Percentiles rank a stretch among this genome's conserved stretches.
Conservation (phyloP, 129 eudicot genomes). For the Saposhnikovia divaricata region DNA sequence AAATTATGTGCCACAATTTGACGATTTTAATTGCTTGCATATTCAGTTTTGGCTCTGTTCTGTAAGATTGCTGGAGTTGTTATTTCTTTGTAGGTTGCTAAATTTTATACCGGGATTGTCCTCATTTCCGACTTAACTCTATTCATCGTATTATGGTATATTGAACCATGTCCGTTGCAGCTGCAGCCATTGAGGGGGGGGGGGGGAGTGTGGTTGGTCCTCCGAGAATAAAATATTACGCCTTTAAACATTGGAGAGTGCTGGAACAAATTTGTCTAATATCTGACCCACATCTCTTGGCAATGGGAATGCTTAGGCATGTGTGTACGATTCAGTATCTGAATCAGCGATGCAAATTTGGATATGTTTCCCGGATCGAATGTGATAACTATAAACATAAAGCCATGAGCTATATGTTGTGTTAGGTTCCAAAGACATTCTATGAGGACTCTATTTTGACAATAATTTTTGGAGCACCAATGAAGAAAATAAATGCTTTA, state of each 20-base stretch:
- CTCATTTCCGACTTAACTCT: background rate
- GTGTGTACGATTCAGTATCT: background rate
- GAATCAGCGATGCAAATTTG: background rate
- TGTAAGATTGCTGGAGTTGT: background rate
- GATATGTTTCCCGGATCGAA: background rate
- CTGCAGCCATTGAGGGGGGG: background rate
- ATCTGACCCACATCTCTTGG: background rate
- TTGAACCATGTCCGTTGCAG: background rate
- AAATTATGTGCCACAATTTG: background rate
- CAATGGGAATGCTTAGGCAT: background rate
- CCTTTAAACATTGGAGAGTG: background rate
- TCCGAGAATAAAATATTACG: background rate
- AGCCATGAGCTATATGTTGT: background rate
- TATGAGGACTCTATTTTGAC: background rate
- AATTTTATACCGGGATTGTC: background rate
- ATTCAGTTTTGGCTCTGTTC: background rate
- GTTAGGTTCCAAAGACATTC: background rate
- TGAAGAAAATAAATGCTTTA: background rate
- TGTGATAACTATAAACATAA: background rate
- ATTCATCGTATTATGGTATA: too few species aligned
- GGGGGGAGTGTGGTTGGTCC: background rate
- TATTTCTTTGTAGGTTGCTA: background rate
- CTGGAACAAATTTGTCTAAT: background rate
- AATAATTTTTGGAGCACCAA: background rate
- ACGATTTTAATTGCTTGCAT: background rate